These are phyloP conservation scores for Ordospora colligata DNA, from an alignment of 371 early-diverging fungal genomes.

Conservation along the genomic window DNA sequence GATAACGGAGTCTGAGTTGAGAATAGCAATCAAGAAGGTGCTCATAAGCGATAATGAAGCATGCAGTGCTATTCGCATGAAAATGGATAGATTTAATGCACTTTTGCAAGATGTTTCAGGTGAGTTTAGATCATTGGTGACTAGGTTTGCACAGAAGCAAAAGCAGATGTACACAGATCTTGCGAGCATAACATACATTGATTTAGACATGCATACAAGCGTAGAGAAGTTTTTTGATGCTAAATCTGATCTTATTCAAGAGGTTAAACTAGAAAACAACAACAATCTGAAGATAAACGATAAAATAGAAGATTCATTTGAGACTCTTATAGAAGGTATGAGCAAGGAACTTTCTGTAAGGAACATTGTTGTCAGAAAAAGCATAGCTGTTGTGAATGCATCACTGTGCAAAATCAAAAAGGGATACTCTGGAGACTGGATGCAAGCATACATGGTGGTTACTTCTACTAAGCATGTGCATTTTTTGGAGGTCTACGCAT, in stretches of 20 bases:
- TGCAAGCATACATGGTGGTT: conserved; percentile 1
- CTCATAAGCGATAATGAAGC: conserved; percentile 8
- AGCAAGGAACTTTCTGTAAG: conserved; percentile 25
- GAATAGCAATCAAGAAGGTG: conserved; percentile 35
- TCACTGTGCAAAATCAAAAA: conserved; percentile 16
- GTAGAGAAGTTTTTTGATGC: conserved; percentile 31
- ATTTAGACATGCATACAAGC: neutral
- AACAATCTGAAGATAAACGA: conserved; percentile 10
- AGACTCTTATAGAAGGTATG: conserved; percentile 15
- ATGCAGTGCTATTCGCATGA: neutral
- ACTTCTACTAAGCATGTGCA: conserved; percentile 29
- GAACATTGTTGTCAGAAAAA: conserved; percentile 26
- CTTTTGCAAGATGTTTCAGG: neutral
- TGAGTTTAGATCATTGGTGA: neutral
- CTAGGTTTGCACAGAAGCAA: conserved; percentile 18
- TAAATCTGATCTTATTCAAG: neutral
- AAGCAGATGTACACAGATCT: conserved; percentile 13
- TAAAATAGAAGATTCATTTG: conserved; percentile 25
- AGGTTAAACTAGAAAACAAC: neutral
- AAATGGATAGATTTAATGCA: conserved; percentile 1
- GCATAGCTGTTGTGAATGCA: conserved; percentile 23
- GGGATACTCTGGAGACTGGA: conserved; percentile 27
- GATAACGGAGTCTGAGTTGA: conserved; percentile 37
- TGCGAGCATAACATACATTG: neutral
- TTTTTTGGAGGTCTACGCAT: conserved; percentile 18